Evolutionary conservation across 805 yeast species (phyloP).

Genomic region (Priceomyces haplophilus): DNA sequence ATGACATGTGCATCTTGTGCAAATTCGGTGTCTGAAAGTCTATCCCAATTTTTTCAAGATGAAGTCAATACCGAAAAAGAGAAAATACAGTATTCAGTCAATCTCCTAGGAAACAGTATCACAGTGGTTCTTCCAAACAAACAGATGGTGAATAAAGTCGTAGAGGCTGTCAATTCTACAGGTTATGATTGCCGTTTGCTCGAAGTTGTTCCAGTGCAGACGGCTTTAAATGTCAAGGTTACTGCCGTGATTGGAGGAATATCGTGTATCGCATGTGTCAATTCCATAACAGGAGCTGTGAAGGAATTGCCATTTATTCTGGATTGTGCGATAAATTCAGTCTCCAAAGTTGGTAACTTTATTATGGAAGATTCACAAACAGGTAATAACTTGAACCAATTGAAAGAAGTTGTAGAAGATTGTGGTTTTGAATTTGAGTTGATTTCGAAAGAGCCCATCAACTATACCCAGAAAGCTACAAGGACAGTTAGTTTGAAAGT

Average conservation of each 20-base stretch:
- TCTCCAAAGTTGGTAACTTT: constrained; percentile 64
- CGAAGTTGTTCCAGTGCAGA: constrained; percentile 58
- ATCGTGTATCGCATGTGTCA: constrained; percentile 70
- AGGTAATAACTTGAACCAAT: constrained; percentile 27
- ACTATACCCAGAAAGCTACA: constrained; percentile 47
- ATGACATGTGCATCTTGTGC: constrained; percentile 43
- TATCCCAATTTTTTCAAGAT: constrained; percentile 18
- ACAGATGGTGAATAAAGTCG: constrained; percentile 36
- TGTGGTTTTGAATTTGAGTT: constrained; percentile 62
- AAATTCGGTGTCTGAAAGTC: constrained; percentile 25
- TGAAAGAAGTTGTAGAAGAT: constrained; percentile 57
- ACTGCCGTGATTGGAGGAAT: constrained; percentile 69
- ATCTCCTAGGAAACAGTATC: constrained; percentile 51
- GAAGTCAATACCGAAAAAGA: constrained; percentile 4
- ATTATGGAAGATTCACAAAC: constrained; percentile 43
- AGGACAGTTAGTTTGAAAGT: constrained; percentile 57
- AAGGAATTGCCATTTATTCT: constrained; percentile 49
- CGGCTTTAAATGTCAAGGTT: constrained; percentile 47
- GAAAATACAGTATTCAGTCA: constrained; percentile 44
- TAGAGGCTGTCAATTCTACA: constrained; percentile 24
- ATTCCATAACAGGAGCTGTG: constrained; percentile 49
- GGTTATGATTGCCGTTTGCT: constrained; percentile 49
- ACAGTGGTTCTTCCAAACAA: constrained; percentile 52
- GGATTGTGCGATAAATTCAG: constrained; percentile 52
- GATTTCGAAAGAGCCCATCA: constrained; percentile 41